Conservation (phyloP, 768 basidiomycete species). For the Russula olivacea region DNA sequence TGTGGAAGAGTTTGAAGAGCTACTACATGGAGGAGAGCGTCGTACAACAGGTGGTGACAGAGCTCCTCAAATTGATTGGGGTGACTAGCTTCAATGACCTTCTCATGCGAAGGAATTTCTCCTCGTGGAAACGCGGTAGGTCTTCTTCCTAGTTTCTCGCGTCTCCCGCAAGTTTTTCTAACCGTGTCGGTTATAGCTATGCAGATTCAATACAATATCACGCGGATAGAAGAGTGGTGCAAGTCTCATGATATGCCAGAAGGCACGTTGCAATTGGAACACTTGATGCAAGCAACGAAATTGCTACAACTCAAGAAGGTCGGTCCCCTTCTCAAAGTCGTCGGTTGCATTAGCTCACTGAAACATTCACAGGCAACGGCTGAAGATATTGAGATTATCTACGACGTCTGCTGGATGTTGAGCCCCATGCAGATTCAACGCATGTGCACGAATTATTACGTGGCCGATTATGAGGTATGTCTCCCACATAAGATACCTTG, state of each 20-base stretch:
- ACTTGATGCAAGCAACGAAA: constrained; percentile 99
- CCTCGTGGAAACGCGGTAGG: constrained; percentile 97
- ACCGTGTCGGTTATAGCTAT: constrained; percentile 57
- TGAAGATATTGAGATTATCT: constrained; percentile 97
- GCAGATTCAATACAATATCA: constrained; percentile 99
- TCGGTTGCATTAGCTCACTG: background rate
- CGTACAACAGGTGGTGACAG: constrained; percentile 90
- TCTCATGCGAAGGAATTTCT: constrained; percentile 97
- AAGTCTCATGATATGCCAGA: constrained; percentile 99
- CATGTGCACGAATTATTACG: constrained; percentile 98
- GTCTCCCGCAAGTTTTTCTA: background rate
- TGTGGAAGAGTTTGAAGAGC: constrained; percentile 96
- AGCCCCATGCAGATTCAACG: constrained; percentile 99
- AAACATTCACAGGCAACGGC: constrained; percentile 61
- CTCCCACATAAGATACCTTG: background rate
- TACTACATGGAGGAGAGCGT: constrained; percentile 98
- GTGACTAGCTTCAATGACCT: constrained; percentile 98
- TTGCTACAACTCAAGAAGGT: constrained; percentile 97
- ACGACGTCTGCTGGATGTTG: constrained; percentile 99
- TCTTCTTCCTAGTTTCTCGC: constrained; percentile 12
- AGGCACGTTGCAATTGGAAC: constrained; percentile 93
- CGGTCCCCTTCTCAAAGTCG: constrained; percentile 20
- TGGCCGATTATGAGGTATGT: constrained; percentile 94
- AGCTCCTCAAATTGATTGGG: constrained; percentile 91
- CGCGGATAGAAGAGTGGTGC: constrained; percentile 97